A percentile compares a stretch with the other conserved stretches of the same genome.
These are phyloP conservation scores for Candida tetrigidarum DNA, from an alignment of 1,139 yeast species.

Conservation along the genomic window DNA sequence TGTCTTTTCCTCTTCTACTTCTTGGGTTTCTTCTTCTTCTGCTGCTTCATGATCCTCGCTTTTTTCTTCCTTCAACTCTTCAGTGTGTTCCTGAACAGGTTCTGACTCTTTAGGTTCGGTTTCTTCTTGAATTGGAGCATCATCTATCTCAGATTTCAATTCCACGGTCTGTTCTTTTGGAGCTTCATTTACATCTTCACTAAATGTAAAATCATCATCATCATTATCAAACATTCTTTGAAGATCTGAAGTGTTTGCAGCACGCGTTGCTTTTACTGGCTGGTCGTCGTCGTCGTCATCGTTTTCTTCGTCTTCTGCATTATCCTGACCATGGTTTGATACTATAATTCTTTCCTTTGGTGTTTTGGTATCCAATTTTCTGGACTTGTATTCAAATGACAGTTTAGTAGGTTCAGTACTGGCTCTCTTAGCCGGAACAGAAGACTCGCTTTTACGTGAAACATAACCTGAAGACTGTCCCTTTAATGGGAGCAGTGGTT, in stretches of 20 bases:
- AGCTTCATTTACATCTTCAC: constrained; percentile 20
- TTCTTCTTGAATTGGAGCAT: constrained; percentile 1
- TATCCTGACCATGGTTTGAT: constrained; percentile 27
- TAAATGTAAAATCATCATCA: constrained; percentile 20
- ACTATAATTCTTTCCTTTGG: constrained; percentile 44
- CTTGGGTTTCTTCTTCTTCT: constrained; percentile 5
- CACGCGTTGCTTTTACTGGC: constrained; percentile 7
- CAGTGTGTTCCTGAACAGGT: constrained; percentile 11
- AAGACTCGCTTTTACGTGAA: constrained; percentile 26
- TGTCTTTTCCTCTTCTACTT: constrained; percentile 11
- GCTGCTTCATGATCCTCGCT: constrained; percentile 13
- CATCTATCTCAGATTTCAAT: constrained; percentile 1
- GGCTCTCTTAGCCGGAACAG: constrained; percentile 16
- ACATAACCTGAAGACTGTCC: constrained; percentile 20
- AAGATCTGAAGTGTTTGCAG: constrained; percentile 19
- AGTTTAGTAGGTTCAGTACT: constrained; percentile 18
- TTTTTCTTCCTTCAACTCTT: constrained; percentile 15
- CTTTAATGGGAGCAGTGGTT: constrained; percentile 4
- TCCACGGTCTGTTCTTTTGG: constrained; percentile 3
- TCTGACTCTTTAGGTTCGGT: constrained; percentile 5
- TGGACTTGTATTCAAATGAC: constrained; percentile 41
- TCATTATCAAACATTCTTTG: constrained; percentile 21
- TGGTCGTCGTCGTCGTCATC: constrained; percentile 9
- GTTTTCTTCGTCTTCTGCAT: constrained; percentile 17
- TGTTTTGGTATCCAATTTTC: constrained; percentile 34